Evolutionary conservation across 108 stramenopile species (phyloP).

Genomic region (Nannochloropsis gaditana): DNA sequence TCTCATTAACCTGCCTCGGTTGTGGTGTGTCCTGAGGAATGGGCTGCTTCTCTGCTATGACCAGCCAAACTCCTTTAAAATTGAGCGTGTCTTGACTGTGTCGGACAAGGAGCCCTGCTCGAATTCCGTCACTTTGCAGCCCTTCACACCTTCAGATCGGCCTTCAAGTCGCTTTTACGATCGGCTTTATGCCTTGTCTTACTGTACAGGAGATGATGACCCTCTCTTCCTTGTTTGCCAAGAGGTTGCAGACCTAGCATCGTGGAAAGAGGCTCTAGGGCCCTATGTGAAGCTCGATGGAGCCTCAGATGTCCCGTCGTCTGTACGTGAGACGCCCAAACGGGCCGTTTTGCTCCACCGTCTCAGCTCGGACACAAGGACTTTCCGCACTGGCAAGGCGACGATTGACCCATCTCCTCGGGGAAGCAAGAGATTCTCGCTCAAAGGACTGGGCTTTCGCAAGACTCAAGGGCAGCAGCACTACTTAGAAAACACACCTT

Average conservation of each 20-base stretch:
- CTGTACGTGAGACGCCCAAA: not conserved
- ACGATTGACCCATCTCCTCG: not conserved
- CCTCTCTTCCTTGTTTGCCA: constrained; percentile 17
- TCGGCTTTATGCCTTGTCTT: not conserved
- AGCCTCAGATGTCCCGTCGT: not conserved
- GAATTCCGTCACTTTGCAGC: not conserved
- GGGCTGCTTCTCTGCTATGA: constrained; percentile 2
- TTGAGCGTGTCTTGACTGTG: not conserved
- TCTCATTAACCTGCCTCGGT: not conserved
- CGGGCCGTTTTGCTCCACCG: not conserved
- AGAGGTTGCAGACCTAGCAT: not conserved
- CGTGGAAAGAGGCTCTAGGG: constrained; percentile 13
- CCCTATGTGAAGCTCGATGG: not conserved
- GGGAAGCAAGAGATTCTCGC: not conserved
- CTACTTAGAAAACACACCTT: no score
- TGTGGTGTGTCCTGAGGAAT: not conserved
- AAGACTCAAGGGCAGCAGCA: not conserved
- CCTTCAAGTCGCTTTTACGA: not conserved
- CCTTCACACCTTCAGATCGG: not conserved
- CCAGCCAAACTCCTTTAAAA: not conserved
- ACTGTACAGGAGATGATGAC: not conserved
- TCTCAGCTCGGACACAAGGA: not conserved
- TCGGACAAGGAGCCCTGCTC: not conserved
- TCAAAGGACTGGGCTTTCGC: not conserved
- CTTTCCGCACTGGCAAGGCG: not conserved